Evolutionary conservation across 2,329 filamentous ascomycete genomes (phyloP), one percentile per base, ranked within the genome.

Genomic region (Diaporthe eres): DNA sequence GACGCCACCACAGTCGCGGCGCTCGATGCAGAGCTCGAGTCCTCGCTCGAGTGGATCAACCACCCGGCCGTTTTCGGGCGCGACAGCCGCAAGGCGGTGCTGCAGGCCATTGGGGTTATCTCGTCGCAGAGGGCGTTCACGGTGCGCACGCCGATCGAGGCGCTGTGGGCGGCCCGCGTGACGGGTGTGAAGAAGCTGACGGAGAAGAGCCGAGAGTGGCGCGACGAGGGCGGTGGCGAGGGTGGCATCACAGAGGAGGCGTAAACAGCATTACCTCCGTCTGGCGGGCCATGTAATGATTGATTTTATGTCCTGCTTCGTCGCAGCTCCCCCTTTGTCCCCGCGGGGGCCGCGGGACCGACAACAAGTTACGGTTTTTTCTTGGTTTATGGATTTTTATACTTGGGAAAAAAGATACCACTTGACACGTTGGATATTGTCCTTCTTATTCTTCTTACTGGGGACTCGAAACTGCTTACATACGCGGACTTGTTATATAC

Each of bases 101-200:
- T 99, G 34, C 97, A 99, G 84, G 95, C 96, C 22, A 98, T 99
- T 79, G 96, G 97, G 9, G 96, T 98, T 77, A 98, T 99, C 80
- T 97, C 94, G 81, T 97, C 94, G 9, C 97, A 99, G 85, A 91
- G 97, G 63, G 96, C 94, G 15, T 98, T 96, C 82, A 98, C 97
- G 0, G 98, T 96, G 89, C 92, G 96, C 71, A 97, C 96, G 2
- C 92, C 95, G 0, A 94, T 96, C 8, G 97, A 99, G 86, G 91
- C 92, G 44, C 89, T 98, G 42, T 98, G 96, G 95, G 95, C 97
- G 1, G 90, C 90, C 55, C 91, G 97, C 51, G 93, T 98, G 28
- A 85, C 89, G 19, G 97, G 97, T 34, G 92, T 98, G 78, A 95
- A 94, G 85, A 90, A 91, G 76, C 86, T 98, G 78, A 95, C 95